Conservation (phyloP, 2,329 filamentous ascomycete species). For the Berkeleyomyces rouxiae region DNA sequence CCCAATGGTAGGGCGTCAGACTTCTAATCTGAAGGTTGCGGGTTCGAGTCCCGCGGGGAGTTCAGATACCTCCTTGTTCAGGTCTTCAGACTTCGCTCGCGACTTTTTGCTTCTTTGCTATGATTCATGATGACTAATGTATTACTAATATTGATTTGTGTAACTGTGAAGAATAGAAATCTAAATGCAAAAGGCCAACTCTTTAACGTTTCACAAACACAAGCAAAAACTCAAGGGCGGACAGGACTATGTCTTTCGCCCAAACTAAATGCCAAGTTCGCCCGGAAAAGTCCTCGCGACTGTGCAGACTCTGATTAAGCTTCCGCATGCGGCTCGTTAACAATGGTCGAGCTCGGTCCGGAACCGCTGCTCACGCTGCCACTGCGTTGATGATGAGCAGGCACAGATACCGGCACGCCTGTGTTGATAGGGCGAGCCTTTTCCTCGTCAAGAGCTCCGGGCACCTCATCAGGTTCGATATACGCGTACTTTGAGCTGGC, state of each 20-base stretch:
- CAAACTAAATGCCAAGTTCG: no score
- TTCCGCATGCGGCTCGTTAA: background rate
- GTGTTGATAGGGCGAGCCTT: background rate
- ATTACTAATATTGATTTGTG: no score
- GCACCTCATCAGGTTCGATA: constrained; percentile 33
- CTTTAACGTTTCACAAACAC: no score
- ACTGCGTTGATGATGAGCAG: background rate
- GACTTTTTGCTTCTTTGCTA: background rate
- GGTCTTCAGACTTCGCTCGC: no score
- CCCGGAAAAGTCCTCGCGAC: no score
- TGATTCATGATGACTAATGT: no score
- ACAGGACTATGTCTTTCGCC: no score
- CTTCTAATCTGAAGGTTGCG: constrained; percentile 15
- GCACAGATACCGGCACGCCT: background rate
- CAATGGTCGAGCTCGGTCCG: constrained; percentile 9
- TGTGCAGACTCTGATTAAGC: no score
- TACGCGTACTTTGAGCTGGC: constrained; percentile 58
- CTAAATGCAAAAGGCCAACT: no score
- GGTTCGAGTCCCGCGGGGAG: constrained; percentile 14
- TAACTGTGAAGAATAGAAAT: no score
- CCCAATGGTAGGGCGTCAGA: constrained; percentile 14
- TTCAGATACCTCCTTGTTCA: background rate
- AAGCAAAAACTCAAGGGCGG: no score
- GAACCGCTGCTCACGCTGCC: constrained; percentile 5
- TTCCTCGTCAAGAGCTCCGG: constrained; percentile 5